phyloP scores from a whole-genome alignment of 2,329 filamentous ascomycete genomes.

The Fusarium sp. region DNA sequence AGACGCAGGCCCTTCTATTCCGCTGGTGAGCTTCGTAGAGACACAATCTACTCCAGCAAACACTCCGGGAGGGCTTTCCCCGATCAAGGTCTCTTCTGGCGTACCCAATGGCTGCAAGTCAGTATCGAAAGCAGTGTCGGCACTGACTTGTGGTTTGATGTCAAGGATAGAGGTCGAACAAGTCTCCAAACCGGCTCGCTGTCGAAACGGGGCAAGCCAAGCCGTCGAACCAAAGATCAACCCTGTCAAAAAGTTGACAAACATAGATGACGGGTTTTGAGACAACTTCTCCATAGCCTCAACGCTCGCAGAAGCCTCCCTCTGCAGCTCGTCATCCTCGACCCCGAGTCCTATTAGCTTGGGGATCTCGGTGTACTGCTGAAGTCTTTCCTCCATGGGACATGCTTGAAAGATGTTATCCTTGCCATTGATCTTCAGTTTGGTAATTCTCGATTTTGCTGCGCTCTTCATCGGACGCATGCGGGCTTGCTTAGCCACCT shows the following conservation, averaged over 20 bases:
- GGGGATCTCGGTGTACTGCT: slow-evolving; percentile 12
- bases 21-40: no score
- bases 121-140: neutral
- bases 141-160: neutral
- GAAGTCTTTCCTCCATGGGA: slow-evolving; percentile 35
- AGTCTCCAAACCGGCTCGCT: neutral
- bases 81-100: neutral
- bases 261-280: slow-evolving; percentile 5
- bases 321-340: slow-evolving; percentile 34
- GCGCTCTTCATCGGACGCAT: slow-evolving; percentile 38
- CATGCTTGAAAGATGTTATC: slow-evolving; percentile 43
- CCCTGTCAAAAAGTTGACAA: slow-evolving; percentile 5
- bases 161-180: neutral
- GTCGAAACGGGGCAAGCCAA: slow-evolving; percentile 28
- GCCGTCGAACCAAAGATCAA: slow-evolving; percentile 8
- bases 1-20: neutral
- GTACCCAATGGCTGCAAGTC: neutral
- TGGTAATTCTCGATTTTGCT: slow-evolving; percentile 33
- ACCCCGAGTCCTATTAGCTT: slow-evolving; percentile 2
- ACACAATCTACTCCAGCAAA: neutral
- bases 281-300: slow-evolving; percentile 6
- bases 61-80: no score
- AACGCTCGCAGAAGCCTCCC: slow-evolving; percentile 35
- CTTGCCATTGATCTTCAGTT: slow-evolving; percentile 44
- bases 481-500: slow-evolving; percentile 30